Percentiles rank a stretch among this genome's conserved stretches.
These are phyloP conservation scores for Trichocomaceae sp. DNA, from an alignment of 2,329 filamentous ascomycete genomes.

Conservation along the genomic window DNA sequence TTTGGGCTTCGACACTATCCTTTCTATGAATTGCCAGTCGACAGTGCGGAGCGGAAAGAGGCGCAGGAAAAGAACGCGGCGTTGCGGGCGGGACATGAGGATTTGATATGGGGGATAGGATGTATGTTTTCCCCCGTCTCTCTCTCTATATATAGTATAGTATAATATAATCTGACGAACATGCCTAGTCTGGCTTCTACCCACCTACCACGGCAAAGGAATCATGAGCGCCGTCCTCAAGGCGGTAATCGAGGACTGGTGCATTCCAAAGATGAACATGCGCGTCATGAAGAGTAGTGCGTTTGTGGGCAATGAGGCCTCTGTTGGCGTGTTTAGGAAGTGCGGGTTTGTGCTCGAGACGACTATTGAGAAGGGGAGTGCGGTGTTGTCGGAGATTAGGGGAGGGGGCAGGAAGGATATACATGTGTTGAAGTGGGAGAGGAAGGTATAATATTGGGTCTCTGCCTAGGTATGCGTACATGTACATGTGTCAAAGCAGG, in stretches of 20 bases:
- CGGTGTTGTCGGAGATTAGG: constrained; percentile 11
- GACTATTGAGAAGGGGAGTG: constrained; percentile 18
- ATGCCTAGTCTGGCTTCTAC: constrained; percentile 21
- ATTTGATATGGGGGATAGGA: constrained; percentile 23
- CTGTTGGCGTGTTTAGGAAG: constrained; percentile 23
- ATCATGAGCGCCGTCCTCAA: constrained; percentile 23
- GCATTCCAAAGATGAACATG: constrained; percentile 25
- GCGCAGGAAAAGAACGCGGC: constrained; percentile 17
- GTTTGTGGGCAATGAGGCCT: constrained; percentile 22
- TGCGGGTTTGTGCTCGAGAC: constrained; percentile 20
- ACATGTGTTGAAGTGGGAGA: constrained; percentile 14
- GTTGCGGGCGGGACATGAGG: constrained; percentile 18
- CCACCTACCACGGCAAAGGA: constrained; percentile 24
- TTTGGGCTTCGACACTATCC: constrained; percentile 18
- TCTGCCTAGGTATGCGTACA: neutral
- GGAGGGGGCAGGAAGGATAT: constrained; percentile 19
- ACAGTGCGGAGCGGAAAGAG: constrained; percentile 14
- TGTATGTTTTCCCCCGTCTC: constrained; percentile 13
- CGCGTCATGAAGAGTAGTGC: constrained; percentile 17
- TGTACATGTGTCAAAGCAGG: neutral
- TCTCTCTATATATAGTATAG: neutral
- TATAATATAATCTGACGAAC: constrained; percentile 10
- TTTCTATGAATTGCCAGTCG: constrained; percentile 21
- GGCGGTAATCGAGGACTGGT: constrained; percentile 21
- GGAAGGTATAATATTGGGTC: neutral